Base-by-base conservation (phyloP, 345 rosid genomes). In the Aquilaria malaccensis region DNA sequence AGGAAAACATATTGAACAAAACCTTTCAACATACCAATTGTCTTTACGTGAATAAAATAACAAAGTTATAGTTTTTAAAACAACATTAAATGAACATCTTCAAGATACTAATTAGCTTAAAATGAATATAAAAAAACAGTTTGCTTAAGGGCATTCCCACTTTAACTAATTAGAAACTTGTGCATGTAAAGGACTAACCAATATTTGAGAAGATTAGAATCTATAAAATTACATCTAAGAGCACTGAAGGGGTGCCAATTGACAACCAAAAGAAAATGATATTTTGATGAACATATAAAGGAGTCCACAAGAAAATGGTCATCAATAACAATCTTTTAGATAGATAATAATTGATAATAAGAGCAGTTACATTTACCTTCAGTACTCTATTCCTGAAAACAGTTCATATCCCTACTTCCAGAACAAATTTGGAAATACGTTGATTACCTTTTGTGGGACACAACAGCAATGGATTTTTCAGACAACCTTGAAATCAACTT, bases 371-470 rank as follows among this genome's bases (percentile, higher is more conserved):
- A 37, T 37, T 2, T 37, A 5, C 43, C 5, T 37, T 5, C 43
- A 37, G 7, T 9, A 37, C 43, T 37, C 7, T 9, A 37, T 4
- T 37, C 43, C 43, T 37, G 43, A 37, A 37, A 37, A 9, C 7
- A 37, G 7, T 37, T 37, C 43, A 37, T 37, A 37, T 37, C 43
- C 43, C 43, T 37, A 37, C 43, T 37, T 37, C 43, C 7, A 9
- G 9, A 53, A 22, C 11, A 29, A 53, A 11, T 9, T 53, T 15
- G 22, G 13, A 33, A 22, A 10, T 3, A 13, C 61, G 63, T 51
- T 56, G 55, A 14, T 67, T 72, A 89, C 93, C 93, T 82, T 71
- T 71, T 78, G 72, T 70, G 61, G 62, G 66, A 78, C 49, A 73
- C 79, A 76, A 77, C 71, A 4, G 80, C 78, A 64, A 76, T 61